These are phyloP conservation scores for Malus sieversii DNA, from an alignment of 306 rosid genomes.

Conservation along the genomic window DNA sequence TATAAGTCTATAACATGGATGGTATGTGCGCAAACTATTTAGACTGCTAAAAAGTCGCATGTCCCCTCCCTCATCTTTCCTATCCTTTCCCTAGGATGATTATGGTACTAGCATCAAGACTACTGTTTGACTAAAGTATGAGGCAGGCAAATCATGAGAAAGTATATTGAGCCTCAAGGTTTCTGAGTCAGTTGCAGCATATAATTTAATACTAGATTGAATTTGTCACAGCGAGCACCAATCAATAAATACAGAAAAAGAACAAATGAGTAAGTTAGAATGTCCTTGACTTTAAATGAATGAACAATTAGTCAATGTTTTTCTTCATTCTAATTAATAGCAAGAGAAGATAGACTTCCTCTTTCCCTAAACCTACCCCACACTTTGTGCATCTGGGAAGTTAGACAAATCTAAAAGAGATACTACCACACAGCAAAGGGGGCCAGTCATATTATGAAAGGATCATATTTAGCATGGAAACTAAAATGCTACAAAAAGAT, in stretches of 20 bases:
- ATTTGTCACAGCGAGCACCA: neutral
- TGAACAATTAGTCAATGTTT: neutral
- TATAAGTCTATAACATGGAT: neutral
- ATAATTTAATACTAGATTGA: neutral
- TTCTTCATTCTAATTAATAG: neutral
- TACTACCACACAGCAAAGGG: neutral
- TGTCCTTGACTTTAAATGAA: neutral
- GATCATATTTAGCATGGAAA: constrained; percentile 8
- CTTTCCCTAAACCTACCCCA: neutral
- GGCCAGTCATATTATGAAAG: neutral
- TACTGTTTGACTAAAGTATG: neutral
- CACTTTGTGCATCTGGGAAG: neutral
- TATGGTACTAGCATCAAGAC: neutral
- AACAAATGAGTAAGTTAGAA: neutral
- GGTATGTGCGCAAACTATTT: neutral
- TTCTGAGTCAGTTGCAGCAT: neutral
- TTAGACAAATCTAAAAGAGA: neutral
- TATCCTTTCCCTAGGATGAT: neutral
- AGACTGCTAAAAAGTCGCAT: neutral
- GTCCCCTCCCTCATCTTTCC: neutral
- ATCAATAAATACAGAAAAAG: no score
- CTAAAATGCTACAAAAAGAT: constrained; percentile 6
- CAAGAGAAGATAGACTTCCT: neutral
- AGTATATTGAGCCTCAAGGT: neutral
- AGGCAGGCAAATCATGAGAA: neutral